Percentiles rank a stretch among this genome's conserved stretches.
Evolutionary conservation across 1,284 basidiomycete species (phyloP).

Genomic region (Cystobasidiaceae sp.): DNA sequence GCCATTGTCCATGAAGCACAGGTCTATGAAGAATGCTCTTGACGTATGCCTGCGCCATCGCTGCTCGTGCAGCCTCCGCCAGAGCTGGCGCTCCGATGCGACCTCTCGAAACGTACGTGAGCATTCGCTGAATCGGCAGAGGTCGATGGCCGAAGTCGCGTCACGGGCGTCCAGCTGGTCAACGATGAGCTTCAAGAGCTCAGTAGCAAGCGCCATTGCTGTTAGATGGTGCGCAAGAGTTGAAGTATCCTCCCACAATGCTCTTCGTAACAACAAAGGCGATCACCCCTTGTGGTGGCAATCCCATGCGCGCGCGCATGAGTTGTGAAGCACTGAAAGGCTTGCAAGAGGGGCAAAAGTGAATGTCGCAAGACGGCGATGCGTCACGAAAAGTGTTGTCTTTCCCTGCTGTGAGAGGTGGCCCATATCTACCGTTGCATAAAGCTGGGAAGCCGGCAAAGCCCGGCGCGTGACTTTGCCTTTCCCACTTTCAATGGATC

Average conservation of each 20-base stretch:
- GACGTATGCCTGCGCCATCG: constrained; percentile 21
- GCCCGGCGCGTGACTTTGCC: too few relatives aligned
- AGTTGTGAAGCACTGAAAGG: too few relatives aligned
- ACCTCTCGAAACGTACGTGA: constrained; percentile 11
- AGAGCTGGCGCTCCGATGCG: constrained; percentile 3
- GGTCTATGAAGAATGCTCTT: background rate
- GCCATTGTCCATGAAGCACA: constrained; percentile 2
- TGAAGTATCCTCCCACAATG: background rate
- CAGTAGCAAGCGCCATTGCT: constrained; percentile 10
- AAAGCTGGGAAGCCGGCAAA: too few relatives aligned
- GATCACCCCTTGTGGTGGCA: too few relatives aligned
- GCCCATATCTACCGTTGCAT: too few relatives aligned
- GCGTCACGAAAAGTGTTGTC: too few relatives aligned
- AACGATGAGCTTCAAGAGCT: constrained; percentile 13
- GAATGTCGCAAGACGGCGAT: background rate
- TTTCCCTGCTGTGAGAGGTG: too few relatives aligned
- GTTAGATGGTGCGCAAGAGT: background rate
- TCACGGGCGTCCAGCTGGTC: constrained; percentile 6
- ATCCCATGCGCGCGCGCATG: too few relatives aligned
- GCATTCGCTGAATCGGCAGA: constrained; percentile 15
- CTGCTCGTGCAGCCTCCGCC: constrained; percentile 7
- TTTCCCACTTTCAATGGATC: too few relatives aligned
- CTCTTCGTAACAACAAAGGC: too few relatives aligned
- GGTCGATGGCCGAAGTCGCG: background rate
- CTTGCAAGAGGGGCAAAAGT: background rate